phyloP scores from a whole-genome alignment of 192 early-diverging fungal genomes.

The Phlyctochytrium arcticum region DNA sequence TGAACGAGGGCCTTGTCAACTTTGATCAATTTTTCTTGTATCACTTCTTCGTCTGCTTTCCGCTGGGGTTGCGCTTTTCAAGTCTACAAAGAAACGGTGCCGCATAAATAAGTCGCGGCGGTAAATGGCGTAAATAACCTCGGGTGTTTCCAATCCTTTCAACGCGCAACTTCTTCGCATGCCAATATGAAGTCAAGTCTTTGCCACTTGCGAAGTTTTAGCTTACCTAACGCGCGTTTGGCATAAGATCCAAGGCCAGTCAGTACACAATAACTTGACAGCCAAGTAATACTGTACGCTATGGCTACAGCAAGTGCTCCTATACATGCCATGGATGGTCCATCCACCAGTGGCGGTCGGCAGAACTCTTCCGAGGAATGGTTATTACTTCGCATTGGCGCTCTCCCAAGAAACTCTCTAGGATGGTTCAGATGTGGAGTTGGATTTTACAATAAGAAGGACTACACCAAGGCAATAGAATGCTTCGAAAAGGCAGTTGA shows the following conservation, averaged over 20 bases:
- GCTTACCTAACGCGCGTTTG: no score
- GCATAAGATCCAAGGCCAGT: no score
- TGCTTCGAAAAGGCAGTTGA: conserved; percentile 58
- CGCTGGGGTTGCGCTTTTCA: background rate
- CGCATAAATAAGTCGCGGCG: conserved; percentile 24
- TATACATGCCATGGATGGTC: no score
- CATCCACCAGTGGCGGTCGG: background rate
- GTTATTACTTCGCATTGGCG: conserved; percentile 51
- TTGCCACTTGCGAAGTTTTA: no score
- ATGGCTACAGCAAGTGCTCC: no score
- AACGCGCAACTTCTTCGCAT: no score
- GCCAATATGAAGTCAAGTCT: no score
- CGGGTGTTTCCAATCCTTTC: no score
- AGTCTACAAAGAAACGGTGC: conserved; percentile 28
- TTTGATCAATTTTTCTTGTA: background rate
- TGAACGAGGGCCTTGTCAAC: conserved; percentile 49
- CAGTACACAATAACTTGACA: no score
- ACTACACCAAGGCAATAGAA: conserved; percentile 53
- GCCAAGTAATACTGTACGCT: no score
- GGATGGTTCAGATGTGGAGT: conserved; percentile 63
- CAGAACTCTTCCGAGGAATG: conserved; percentile 41
- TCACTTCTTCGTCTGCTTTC: background rate
- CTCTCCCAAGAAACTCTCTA: conserved; percentile 52
- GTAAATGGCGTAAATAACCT: no score
- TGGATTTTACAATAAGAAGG: conserved; percentile 64